These are phyloP conservation scores for Capsella bursapastoris DNA, from an alignment of 345 rosid species.

Conservation along the genomic window DNA sequence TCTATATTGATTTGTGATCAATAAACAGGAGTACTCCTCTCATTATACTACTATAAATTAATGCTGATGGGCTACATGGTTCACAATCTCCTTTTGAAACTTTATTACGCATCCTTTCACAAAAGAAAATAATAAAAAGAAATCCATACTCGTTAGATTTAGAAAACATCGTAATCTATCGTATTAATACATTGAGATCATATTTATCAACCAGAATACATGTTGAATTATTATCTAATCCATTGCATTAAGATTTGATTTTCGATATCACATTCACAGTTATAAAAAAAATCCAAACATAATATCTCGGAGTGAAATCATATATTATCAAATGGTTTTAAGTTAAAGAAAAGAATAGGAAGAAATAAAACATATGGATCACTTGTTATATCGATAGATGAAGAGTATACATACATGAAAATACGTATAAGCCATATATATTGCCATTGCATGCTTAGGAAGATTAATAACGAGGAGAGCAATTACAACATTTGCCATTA, in stretches of 20 bases:
- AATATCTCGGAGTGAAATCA: not conserved
- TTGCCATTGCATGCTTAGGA: constrained; percentile 5
- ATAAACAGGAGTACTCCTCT: constrained; percentile 7
- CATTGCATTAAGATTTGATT: not conserved
- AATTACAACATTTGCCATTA: constrained; percentile 23
- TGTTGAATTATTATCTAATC: not conserved
- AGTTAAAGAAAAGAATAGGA: too few species aligned
- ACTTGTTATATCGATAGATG: not conserved
- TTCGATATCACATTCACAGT: not conserved
- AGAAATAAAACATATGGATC: not conserved
- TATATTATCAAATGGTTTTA: not conserved
- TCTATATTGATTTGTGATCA: not conserved
- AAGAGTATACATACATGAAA: not conserved
- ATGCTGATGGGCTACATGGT: constrained; percentile 22
- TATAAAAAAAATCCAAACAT: not conserved
- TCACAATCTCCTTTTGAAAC: constrained; percentile 5
- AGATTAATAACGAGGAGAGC: not conserved
- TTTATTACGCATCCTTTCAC: not conserved
- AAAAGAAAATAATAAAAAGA: too few species aligned
- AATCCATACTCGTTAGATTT: not conserved
- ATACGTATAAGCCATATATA: not conserved
- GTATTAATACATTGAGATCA: not conserved
- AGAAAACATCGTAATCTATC: constrained; percentile 6
- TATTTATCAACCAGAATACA: not conserved
- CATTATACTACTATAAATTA: not conserved